Evolutionary conservation across 352 stramenopile species (phyloP).

Genomic region (Phytophthora aleatoria): DNA sequence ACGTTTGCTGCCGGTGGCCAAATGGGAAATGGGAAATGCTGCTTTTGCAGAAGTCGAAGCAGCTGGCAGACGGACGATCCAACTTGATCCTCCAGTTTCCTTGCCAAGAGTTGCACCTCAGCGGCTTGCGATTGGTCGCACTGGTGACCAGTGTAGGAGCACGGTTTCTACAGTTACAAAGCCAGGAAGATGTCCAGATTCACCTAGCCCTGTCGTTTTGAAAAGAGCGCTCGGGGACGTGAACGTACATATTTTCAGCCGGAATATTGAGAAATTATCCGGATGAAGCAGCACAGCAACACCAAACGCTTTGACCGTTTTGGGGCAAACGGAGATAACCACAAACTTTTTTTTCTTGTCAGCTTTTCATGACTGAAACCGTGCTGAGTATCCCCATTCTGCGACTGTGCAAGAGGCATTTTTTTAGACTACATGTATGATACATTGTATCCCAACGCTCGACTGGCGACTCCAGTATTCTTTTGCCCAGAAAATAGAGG

Average conservation of each 20-base stretch:
- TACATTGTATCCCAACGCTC: neutral
- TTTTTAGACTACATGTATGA: neutral
- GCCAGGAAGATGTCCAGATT: constrained; percentile 5
- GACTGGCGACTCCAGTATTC: neutral
- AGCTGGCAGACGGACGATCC: constrained; percentile 17
- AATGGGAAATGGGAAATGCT: constrained; percentile 43
- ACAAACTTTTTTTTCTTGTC: too few relatives aligned
- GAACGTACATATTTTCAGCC: neutral
- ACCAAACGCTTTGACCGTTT: too few relatives aligned
- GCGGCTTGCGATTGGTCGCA: constrained; percentile 6
- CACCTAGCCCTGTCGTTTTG: constrained; percentile 4
- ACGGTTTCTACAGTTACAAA: constrained; percentile 25
- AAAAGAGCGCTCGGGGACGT: neutral
- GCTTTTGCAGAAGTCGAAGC: constrained; percentile 17
- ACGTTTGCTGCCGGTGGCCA: constrained; percentile 13
- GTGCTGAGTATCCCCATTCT: neutral
- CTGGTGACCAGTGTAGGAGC: constrained; percentile 13
- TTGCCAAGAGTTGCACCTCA: constrained; percentile 5
- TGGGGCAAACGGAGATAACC: too few relatives aligned
- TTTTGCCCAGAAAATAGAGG: neutral
- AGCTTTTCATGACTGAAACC: too few relatives aligned
- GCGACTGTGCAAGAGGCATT: neutral
- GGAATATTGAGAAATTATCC: neutral
- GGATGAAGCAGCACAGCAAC: neutral
- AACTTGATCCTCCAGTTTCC: constrained; percentile 11